These are phyloP conservation scores for Bipolaris cookei DNA, from an alignment of 2,329 filamentous ascomycete species.

Conservation along the genomic window DNA sequence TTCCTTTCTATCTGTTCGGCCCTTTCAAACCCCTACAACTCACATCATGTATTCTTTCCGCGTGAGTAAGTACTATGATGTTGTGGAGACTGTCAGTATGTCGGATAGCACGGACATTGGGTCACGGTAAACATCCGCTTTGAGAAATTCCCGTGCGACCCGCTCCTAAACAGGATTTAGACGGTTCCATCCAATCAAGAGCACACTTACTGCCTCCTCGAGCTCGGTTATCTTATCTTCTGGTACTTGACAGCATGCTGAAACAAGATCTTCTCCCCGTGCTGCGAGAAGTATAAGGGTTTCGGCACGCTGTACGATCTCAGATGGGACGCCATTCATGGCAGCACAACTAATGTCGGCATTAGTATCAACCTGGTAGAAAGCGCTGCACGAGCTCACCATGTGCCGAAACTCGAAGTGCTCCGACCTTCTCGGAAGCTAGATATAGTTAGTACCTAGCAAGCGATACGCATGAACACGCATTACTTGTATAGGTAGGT, in stretches of 20 bases:
- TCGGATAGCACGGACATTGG: slow-evolving; percentile 48
- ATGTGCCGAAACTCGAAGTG: slow-evolving; percentile 81
- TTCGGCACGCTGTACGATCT: slow-evolving; percentile 77
- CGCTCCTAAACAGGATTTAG: slow-evolving; percentile 41
- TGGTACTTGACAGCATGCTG: slow-evolving; percentile 72
- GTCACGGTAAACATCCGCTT: slow-evolving; percentile 43
- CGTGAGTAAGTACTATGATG: not conserved
- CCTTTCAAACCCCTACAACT: not conserved
- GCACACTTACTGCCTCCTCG: slow-evolving; percentile 64
- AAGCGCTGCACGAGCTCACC: slow-evolving; percentile 46
- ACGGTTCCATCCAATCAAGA: not conserved
- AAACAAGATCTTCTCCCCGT: slow-evolving; percentile 76
- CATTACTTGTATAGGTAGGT: slow-evolving; percentile 73
- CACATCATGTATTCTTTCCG: not conserved
- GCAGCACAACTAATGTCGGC: slow-evolving; percentile 69
- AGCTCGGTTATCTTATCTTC: slow-evolving; percentile 68
- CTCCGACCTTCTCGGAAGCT: slow-evolving; percentile 69
- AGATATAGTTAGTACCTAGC: slow-evolving; percentile 15
- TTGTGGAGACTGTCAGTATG: slow-evolving; percentile 36
- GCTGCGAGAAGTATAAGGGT: slow-evolving; percentile 71
- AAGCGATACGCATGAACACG: not conserved
- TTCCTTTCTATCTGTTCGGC: not conserved
- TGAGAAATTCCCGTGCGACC: slow-evolving; percentile 54
- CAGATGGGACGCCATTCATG: slow-evolving; percentile 78
- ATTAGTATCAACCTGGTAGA: slow-evolving; percentile 1